A percentile compares a stretch with the other conserved stretches of the same genome.
Conservation (phyloP, 1,284 basidiomycete species). For the Sanguinoderma infundibulare region DNA sequence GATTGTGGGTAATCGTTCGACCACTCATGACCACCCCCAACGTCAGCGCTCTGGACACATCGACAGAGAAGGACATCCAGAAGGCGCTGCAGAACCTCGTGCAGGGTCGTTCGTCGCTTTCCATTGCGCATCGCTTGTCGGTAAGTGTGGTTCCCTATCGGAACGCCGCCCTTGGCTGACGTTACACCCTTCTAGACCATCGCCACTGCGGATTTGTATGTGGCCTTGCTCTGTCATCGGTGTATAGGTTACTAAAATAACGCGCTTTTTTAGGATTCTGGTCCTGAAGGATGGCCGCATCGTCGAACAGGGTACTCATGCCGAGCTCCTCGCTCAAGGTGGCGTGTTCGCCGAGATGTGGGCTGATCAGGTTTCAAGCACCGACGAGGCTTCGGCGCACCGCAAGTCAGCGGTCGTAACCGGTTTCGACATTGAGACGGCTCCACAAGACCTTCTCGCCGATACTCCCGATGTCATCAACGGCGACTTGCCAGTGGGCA, state of each 20-base stretch:
- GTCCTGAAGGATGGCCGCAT: constrained; percentile 85
- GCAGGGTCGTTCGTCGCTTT: constrained; percentile 73
- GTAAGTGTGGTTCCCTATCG: constrained; percentile 49
- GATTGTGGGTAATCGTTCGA: constrained; percentile 1
- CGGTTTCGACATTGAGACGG: constrained; percentile 34
- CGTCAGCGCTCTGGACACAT: constrained; percentile 76
- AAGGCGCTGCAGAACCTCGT: constrained; percentile 77
- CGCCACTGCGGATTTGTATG: constrained; percentile 74
- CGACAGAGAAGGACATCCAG: constrained; percentile 86
- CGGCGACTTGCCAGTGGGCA: constrained; percentile 28
- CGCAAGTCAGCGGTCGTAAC: constrained; percentile 49
- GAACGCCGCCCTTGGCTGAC: constrained; percentile 20
- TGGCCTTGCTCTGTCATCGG: constrained; percentile 17
- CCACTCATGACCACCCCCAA: constrained; percentile 18
- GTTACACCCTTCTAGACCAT: constrained; percentile 57
- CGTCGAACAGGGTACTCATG: constrained; percentile 77
- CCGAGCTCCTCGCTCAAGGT: constrained; percentile 68
- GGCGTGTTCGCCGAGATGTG: constrained; percentile 84
- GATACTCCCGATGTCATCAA: constrained; percentile 15
- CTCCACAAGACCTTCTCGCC: constrained; percentile 31
- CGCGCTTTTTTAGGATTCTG: constrained; percentile 59
- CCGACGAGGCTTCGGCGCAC: constrained; percentile 46
- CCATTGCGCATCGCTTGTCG: constrained; percentile 80
- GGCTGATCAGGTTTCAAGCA: constrained; percentile 75
- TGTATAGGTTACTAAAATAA: constrained; percentile 9